Evolutionary conservation across 108 stramenopile species (phyloP).

Genomic region (Conticribra guillardii): DNA sequence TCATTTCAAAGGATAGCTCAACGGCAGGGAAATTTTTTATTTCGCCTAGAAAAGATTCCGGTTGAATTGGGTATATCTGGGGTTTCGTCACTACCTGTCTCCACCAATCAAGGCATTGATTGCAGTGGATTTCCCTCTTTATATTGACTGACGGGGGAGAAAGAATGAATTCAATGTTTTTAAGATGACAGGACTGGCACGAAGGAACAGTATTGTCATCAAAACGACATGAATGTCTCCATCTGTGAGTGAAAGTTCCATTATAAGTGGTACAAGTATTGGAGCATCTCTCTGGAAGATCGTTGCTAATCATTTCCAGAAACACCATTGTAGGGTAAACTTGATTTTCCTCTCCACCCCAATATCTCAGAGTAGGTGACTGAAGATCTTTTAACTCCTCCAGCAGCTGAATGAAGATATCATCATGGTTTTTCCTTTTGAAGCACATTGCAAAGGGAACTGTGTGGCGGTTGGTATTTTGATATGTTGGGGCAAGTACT

Average conservation of each 20-base stretch:
- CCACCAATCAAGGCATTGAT: too few relatives aligned
- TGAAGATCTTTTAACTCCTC: neutral
- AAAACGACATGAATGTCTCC: neutral
- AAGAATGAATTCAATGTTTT: too few relatives aligned
- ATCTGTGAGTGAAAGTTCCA: neutral
- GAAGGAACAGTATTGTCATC: too few relatives aligned
- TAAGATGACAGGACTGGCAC: too few relatives aligned
- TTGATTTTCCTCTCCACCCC: neutral
- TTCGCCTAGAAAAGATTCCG: too few relatives aligned
- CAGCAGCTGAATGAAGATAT: neutral
- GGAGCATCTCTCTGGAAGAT: neutral
- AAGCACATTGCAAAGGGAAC: constrained; percentile 1
- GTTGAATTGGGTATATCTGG: too few relatives aligned
- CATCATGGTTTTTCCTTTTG: neutral
- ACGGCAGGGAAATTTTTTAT: too few relatives aligned
- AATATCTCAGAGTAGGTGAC: neutral
- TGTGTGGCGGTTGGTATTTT: too few relatives aligned
- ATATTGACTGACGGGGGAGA: too few relatives aligned
- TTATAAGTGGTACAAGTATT: neutral
- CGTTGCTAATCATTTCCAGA: neutral
- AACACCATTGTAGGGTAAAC: neutral
- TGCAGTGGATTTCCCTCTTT: too few relatives aligned
- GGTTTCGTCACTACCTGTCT: too few relatives aligned
- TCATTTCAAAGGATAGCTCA: too few relatives aligned
- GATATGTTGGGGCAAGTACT: neutral